Percentiles rank a stretch among this genome's conserved stretches.
These are phyloP conservation scores for Hansenula sp. DNA, from an alignment of 1,139 yeast genomes.

Conservation along the genomic window DNA sequence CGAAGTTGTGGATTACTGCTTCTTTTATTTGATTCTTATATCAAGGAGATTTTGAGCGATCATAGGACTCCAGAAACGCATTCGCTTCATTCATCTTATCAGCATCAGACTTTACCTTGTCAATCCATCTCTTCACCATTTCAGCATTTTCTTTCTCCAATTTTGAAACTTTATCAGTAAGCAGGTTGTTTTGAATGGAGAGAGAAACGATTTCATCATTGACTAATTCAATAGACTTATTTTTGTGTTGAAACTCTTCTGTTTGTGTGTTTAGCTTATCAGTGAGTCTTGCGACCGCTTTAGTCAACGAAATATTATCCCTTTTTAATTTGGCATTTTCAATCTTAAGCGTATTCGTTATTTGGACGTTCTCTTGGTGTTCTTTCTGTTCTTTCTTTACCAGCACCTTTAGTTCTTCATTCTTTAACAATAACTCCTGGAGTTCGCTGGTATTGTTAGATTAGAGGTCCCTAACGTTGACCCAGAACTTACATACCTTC, in stretches of 20 bases:
- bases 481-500: conserved; percentile 3
- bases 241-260: conserved; percentile 49
- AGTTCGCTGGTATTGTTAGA: conserved; percentile 26
- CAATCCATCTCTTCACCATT: conserved; percentile 57
- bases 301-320: conserved; percentile 19
- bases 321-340: conserved; percentile 13
- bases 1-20: no score
- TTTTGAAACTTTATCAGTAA: conserved; percentile 37
- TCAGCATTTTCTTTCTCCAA: conserved; percentile 45
- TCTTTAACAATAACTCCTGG: conserved; percentile 25
- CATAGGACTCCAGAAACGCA: conserved; percentile 32
- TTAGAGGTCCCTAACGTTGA: no score
- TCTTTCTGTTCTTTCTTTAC: conserved; percentile 3
- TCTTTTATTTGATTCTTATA: no score
- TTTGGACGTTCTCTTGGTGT: conserved; percentile 5
- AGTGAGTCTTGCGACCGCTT: conserved; percentile 26
- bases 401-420: conserved; percentile 1
- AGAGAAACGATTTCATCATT: conserved; percentile 68
- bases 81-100: conserved; percentile 55
- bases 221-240: conserved; percentile 55
- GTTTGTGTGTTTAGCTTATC: conserved; percentile 32
- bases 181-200: conserved; percentile 67
- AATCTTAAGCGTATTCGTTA: conserved; percentile 8
- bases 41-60: neutral
- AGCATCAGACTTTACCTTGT: conserved; percentile 52